Evolutionary conservation across 2,329 filamentous ascomycete genomes (phyloP), one percentile per base, ranked within the genome.

Genomic region (Geosmithia flava): DNA sequence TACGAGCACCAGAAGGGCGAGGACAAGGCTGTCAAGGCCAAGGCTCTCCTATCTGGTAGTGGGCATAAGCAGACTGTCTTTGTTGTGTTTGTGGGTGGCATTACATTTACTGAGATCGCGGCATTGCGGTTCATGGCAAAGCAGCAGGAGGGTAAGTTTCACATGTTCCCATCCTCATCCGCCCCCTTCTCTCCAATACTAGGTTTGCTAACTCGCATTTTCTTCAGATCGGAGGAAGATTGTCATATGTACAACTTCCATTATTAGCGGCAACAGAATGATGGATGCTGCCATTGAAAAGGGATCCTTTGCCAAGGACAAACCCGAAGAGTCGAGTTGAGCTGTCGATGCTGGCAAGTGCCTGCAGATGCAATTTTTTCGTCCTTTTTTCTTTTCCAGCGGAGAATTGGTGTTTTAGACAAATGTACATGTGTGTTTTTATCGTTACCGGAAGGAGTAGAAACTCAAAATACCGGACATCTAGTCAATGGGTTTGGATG

Each of bases 1-100:
- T 94, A 95, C 59, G 85, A 95, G 58, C 74, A 85, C 42, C 93
- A 98, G 61, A 91, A 87, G 58, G 90, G 90, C 2, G 87, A 95
- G 58, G 90, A 96, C 59, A 95, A 93, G 62, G 89, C 90, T 1
- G 81, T 91, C 30, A 90, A 91, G 58, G 91, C 91, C 16, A 76
- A 89, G 49, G 83, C 87, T 51, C 77, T 94, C 23, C 70, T 98
- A 40, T 87, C 87, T 44, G 87, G 89, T 1, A 87, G 87, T 2
- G 77, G 78, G 16, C 79, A 79, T 46, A 82, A 81, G 62, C 95
- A 95, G 70, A 91, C 86, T 0, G 84, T 95, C 1, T 87, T 96
- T 59, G 83, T 98, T n/a, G 95, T 97, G 56, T 97, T 97, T 66
- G 70, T 98, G 17, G 93, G 93, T n/a, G 94, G 93, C 2, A 86